Conservation (phyloP, 192 early-diverging fungal genomes). For the Haplosporangium gracile region DNA sequence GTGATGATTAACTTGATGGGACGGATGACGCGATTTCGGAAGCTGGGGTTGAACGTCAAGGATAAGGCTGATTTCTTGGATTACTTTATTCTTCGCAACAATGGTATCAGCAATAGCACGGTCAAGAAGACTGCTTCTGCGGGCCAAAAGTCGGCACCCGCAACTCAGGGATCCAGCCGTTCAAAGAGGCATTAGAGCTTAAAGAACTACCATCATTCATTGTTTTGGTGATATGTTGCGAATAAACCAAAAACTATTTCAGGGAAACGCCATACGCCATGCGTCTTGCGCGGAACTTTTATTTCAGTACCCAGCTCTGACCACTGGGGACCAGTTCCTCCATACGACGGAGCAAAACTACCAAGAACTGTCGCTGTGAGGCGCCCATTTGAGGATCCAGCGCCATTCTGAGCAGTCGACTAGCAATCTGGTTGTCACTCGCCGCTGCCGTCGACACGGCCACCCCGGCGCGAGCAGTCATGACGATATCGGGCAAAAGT, state of each 20-base stretch:
- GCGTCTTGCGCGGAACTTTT: background rate
- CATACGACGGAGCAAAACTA: slow-evolving; percentile 30
- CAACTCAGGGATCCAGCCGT: slow-evolving; percentile 13
- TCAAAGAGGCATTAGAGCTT: slow-evolving; percentile 27
- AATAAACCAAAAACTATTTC: too few relatives aligned
- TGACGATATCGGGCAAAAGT: slow-evolving; percentile 35
- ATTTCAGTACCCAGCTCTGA: slow-evolving; percentile 35
- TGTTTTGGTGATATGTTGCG: background rate
- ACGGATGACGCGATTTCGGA: slow-evolving; percentile 75
- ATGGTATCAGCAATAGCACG: slow-evolving; percentile 21
- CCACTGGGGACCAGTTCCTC: slow-evolving; percentile 35
- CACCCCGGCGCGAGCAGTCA: background rate
- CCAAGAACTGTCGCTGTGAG: slow-evolving; percentile 25
- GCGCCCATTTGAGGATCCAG: slow-evolving; percentile 22
- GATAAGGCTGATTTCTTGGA: slow-evolving; percentile 86
- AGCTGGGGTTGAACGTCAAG: slow-evolving; percentile 69
- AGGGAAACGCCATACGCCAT: too few relatives aligned
- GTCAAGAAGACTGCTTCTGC: slow-evolving; percentile 13
- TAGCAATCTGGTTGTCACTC: slow-evolving; percentile 29
- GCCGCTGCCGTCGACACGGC: background rate
- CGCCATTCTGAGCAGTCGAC: slow-evolving; percentile 19
- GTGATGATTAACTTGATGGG: slow-evolving; percentile 69
- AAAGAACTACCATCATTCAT: background rate
- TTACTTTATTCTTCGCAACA: slow-evolving; percentile 66
- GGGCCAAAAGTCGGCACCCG: slow-evolving; percentile 7